Base-by-base conservation (phyloP, 2,329 filamentous ascomycete genomes). In the Claviceps pazoutovae region DNA sequence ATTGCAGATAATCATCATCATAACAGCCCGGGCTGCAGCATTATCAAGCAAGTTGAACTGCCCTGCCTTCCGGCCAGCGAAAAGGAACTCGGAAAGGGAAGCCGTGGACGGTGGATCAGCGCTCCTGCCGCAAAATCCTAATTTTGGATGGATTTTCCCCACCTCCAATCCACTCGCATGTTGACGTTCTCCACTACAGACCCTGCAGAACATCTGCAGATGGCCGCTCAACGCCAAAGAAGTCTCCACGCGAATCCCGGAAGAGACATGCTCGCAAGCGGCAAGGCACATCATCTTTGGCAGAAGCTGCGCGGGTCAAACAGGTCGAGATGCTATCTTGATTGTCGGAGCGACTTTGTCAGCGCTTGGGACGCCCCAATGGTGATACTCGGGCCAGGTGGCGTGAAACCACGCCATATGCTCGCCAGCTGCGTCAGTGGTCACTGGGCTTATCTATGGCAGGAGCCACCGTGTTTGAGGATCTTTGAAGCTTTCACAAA, bases 231-330 rank as follows among this genome's bases (percentile, higher is more conserved):
- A 21, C 23, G 23, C 38, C 38, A n/a, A 36, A 38, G 23, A 36
- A 44, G 42, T n/a, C 50, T n/a, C 26, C 50, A 51, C 46, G 41
- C 50, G 37, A n/a, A n/a, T 48, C 46, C 46, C 45, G 39, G 46
- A 16, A 39, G 26, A 44, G 38, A 34, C 30, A 34, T 19, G 39
- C 17, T 19, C 21, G 44, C 38, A 34, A 44, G 17, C 11, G 17
- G 17, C 46, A 38, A 30, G 21, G 34, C 16, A n/a, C 38, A 41
- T 16, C 14, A 41, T 8, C 30, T 43, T 21, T 43, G 17, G 41
- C 13, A 43, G 19, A 34, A 34, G 30, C 30, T 34, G 30, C 30
- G 9, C 30, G 30, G 30, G 30, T 34, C 30, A 34, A 34, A 11
- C 3, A 34, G 9, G 30, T 34, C 30, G 30, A 34, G 30, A 34